phyloP scores from a whole-genome alignment of 768 basidiomycete species.

The Hydnum rufescens region DNA sequence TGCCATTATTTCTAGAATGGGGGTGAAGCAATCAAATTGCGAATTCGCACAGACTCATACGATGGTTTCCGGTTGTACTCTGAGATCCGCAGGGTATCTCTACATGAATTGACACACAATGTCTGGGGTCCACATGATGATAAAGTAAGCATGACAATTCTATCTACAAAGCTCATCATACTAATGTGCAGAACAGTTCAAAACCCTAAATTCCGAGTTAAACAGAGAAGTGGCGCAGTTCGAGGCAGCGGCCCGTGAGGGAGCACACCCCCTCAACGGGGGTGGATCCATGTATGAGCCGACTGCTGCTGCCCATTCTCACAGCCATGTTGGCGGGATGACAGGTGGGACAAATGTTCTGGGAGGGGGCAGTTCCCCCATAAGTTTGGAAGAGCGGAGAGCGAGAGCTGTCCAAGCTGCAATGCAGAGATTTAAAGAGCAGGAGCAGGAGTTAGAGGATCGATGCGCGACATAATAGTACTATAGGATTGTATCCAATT shows the following conservation, averaged over 20 bases:
- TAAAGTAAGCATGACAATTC: constrained; percentile 28
- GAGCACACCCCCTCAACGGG: constrained; percentile 36
- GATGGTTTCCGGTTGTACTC: constrained; percentile 51
- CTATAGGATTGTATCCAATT: too few species aligned
- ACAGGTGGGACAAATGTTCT: constrained; percentile 25
- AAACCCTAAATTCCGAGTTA: constrained; percentile 50
- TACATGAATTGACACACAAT: constrained; percentile 63
- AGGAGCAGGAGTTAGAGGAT: constrained; percentile 53
- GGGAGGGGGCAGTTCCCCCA: constrained; percentile 25
- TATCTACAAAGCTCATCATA: too few species aligned
- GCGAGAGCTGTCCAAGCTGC: constrained; percentile 38
- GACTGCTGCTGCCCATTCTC: neutral
- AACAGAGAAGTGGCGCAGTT: constrained; percentile 55
- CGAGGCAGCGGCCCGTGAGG: constrained; percentile 31
- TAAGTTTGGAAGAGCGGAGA: constrained; percentile 26
- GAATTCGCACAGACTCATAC: constrained; percentile 47
- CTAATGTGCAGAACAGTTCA: too few species aligned
- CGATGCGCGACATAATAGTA: constrained; percentile 48
- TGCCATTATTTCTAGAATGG: constrained; percentile 4
- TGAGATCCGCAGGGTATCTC: constrained; percentile 46
- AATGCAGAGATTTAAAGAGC: constrained; percentile 33
- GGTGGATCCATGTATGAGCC: constrained; percentile 32
- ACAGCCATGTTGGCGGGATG: neutral
- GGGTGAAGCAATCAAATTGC: constrained; percentile 37
- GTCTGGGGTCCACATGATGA: constrained; percentile 54